A percentile compares a stretch with the other conserved stretches of the same genome.
phyloP scores from a whole-genome alignment of 805 yeast species.

The Ogataea pilisensis region DNA sequence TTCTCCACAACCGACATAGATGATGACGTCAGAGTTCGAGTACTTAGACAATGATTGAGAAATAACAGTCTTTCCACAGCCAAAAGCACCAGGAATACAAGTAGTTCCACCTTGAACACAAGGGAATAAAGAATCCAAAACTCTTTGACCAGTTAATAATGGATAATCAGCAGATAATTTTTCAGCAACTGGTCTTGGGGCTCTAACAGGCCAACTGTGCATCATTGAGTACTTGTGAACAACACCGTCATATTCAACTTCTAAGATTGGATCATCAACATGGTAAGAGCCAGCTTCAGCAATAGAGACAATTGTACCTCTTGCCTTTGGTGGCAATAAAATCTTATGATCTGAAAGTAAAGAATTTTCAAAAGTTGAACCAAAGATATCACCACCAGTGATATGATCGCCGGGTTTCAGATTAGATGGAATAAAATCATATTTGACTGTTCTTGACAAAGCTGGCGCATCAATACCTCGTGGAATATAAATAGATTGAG shows the following conservation, averaged over 20 bases:
- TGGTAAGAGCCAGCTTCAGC: conserved; percentile 89
- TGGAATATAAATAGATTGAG: conserved; percentile 95
- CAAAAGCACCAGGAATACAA: conserved; percentile 99
- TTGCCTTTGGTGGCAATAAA: conserved; percentile 94
- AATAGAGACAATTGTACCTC: conserved; percentile 91
- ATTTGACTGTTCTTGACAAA: conserved; percentile 73
- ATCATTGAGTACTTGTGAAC: conserved; percentile 81
- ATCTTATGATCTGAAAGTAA: conserved; percentile 89
- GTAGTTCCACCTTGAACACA: conserved; percentile 99
- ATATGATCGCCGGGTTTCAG: conserved; percentile 94
- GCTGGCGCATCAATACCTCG: conserved; percentile 98
- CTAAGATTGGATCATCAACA: conserved; percentile 84
- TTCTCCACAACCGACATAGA: conserved; percentile 95
- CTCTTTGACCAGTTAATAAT: conserved; percentile 97
- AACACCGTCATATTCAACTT: conserved; percentile 91
- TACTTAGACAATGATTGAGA: conserved; percentile 96
- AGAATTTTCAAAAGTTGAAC: conserved; percentile 91
- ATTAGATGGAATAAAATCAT: conserved; percentile 78
- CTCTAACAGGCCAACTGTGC: conserved; percentile 99
- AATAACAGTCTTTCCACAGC: conserved; percentile 96
- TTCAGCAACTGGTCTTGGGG: conserved; percentile 97
- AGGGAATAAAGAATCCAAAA: conserved; percentile 94
- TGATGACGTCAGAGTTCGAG: conserved; percentile 95
- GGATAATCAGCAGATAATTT: conserved; percentile 93
- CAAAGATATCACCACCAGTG: conserved; percentile 97